Conservation (phyloP, 306 rosid genomes). For the Vigna reflexopilosa region DNA sequence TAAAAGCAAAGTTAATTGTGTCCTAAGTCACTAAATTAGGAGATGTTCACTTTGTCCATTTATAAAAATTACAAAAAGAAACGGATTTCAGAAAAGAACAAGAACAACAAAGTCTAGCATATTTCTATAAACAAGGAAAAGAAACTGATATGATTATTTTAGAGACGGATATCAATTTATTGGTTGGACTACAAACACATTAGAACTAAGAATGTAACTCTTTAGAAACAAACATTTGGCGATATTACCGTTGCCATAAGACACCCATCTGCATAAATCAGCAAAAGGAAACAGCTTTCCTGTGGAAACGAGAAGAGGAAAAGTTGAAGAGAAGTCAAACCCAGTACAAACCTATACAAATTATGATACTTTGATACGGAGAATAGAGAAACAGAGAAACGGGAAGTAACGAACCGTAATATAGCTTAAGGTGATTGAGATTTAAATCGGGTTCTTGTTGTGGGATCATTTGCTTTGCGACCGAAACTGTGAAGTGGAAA, state of each 20-base stretch:
- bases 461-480: constrained; percentile 6
- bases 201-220: neutral
- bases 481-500: neutral
- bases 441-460: constrained; percentile 37
- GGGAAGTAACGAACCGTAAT: constrained; percentile 57
- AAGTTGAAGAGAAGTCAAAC: neutral
- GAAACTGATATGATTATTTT: neutral
- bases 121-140: neutral
- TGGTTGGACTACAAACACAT: neutral
- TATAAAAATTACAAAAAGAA: neutral
- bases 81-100: neutral
- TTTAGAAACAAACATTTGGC: neutral
- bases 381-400: neutral
- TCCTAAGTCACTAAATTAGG: neutral
- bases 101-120: neutral
- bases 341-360: neutral
- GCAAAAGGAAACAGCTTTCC: constrained; percentile 85
- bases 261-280: constrained; percentile 80
- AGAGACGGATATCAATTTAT: neutral
- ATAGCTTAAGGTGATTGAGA: constrained; percentile 53
- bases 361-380: neutral
- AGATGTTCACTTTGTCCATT: neutral
- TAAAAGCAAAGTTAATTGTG: neutral
- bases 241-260: constrained; percentile 81
- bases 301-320: constrained; percentile 33